Evolutionary conservation across 2,329 filamentous ascomycete species (phyloP).

Genomic region (Fusarium domesticum): DNA sequence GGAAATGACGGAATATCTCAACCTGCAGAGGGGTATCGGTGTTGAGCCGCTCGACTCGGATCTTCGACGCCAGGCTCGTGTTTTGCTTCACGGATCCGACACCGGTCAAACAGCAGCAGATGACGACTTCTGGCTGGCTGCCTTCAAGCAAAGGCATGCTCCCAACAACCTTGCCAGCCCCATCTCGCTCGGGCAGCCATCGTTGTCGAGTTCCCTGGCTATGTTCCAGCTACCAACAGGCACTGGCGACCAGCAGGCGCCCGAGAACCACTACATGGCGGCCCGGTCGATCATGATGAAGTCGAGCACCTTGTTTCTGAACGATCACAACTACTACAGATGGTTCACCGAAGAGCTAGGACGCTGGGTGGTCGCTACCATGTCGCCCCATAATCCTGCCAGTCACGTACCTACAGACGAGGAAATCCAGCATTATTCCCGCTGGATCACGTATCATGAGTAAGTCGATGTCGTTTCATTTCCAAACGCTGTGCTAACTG

Average conservation of each 20-base stretch:
- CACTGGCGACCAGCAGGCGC: not conserved
- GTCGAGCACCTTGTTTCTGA: slow-evolving; percentile 18
- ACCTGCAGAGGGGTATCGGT: slow-evolving; percentile 15
- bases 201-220: slow-evolving; percentile 4
- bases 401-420: slow-evolving; percentile 23
- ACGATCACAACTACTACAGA: slow-evolving; percentile 25
- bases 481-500: not conserved
- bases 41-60: slow-evolving; percentile 19
- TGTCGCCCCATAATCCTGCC: slow-evolving; percentile 25
- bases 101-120: slow-evolving; percentile 21
- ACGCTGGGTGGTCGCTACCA: slow-evolving; percentile 26
- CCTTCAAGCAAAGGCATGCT: slow-evolving; percentile 24
- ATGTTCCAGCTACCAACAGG: slow-evolving; percentile 1
- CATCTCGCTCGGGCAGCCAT: slow-evolving; percentile 1
- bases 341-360: slow-evolving; percentile 23
- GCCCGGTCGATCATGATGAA: slow-evolving; percentile 15
- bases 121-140: slow-evolving; percentile 22
- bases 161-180: not conserved
- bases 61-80: slow-evolving; percentile 18
- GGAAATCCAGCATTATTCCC: slow-evolving; percentile 29
- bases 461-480: slow-evolving; percentile 1
- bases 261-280: slow-evolving; percentile 9
- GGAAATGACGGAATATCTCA: slow-evolving; percentile 14
- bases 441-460: slow-evolving; percentile 29
- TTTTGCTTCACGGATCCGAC: slow-evolving; percentile 21